Conservation (phyloP, 106 monocot genomes). For the Allium sativum region DNA sequence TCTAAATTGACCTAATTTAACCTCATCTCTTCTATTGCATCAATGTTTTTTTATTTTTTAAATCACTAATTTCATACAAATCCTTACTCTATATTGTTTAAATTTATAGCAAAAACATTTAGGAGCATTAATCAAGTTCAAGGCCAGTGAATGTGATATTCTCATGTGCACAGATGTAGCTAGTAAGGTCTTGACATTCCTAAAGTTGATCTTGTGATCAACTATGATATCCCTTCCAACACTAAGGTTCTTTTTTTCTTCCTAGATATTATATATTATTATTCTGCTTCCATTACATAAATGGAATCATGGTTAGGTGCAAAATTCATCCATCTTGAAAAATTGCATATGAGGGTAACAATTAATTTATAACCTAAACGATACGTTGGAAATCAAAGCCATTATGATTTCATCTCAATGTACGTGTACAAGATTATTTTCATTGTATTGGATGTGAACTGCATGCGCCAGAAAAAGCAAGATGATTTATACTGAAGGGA, state of each 20-base stretch:
- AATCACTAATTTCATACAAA: background rate
- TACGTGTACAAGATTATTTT: slow-evolving; percentile 53
- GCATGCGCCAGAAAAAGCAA: slow-evolving; percentile 86
- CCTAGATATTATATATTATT: no score
- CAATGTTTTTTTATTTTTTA: no score
- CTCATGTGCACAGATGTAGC: slow-evolving; percentile 87
- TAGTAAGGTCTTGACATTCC: slow-evolving; percentile 89
- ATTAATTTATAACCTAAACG: background rate
- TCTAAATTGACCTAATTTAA: no score
- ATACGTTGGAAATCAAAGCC: no score
- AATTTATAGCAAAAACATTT: slow-evolving; percentile 57
- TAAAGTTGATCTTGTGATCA: slow-evolving; percentile 85
- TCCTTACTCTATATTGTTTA: background rate
- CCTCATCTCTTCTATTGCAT: no score
- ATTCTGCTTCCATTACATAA: no score
- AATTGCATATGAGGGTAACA: no score
- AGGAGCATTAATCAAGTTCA: slow-evolving; percentile 85
- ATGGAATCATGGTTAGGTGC: no score
- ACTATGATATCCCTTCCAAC: slow-evolving; percentile 86
- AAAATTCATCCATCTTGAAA: no score
- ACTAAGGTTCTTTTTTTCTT: slow-evolving; percentile 62
- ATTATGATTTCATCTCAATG: slow-evolving; percentile 74
- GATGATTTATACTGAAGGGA: no score
- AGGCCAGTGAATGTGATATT: slow-evolving; percentile 75
- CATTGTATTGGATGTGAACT: slow-evolving; percentile 90